phyloP scores from a whole-genome alignment of 805 yeast genomes.

The Starmerella bacillaris region DNA sequence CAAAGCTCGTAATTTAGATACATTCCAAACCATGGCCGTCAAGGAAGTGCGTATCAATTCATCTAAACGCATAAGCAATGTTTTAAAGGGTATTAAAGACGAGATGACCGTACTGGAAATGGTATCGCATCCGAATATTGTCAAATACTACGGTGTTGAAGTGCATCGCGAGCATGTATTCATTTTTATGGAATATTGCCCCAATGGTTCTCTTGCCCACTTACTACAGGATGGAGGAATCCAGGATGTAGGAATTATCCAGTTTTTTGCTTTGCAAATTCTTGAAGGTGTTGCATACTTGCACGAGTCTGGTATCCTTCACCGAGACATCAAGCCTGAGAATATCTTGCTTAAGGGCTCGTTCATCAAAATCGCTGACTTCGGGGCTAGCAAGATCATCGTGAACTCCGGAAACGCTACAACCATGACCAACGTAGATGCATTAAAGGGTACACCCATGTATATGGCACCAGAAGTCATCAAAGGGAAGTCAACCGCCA shows the following conservation, averaged over 20 bases:
- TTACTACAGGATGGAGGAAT: constrained; percentile 80
- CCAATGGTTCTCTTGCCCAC: constrained; percentile 79
- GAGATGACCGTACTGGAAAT: constrained; percentile 94
- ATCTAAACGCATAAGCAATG: constrained; percentile 60
- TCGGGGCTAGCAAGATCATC: constrained; percentile 86
- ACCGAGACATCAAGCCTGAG: constrained; percentile 91
- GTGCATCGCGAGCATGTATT: constrained; percentile 91
- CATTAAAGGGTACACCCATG: constrained; percentile 90
- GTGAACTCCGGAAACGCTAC: constrained; percentile 24
- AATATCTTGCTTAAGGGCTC: constrained; percentile 83
- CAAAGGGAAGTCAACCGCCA: constrained; percentile 41
- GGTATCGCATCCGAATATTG: constrained; percentile 90
- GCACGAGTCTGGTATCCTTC: constrained; percentile 90
- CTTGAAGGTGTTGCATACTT: constrained; percentile 87
- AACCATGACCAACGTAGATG: constrained; percentile 17
- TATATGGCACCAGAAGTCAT: constrained; percentile 97
- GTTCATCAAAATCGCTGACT: constrained; percentile 86
- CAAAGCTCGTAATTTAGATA: constrained; percentile 79
- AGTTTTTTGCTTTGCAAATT: constrained; percentile 78
- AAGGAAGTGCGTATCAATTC: constrained; percentile 87
- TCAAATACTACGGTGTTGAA: constrained; percentile 91
- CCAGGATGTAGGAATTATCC: constrained; percentile 85
- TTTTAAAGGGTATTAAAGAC: constrained; percentile 78
- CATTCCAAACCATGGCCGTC: constrained; percentile 93
- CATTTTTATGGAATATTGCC: constrained; percentile 94